Percentiles rank a stretch among this genome's conserved stretches.
phyloP scores from a whole-genome alignment of 1,139 yeast genomes.

The Lodderomyces orthopsilosis region DNA sequence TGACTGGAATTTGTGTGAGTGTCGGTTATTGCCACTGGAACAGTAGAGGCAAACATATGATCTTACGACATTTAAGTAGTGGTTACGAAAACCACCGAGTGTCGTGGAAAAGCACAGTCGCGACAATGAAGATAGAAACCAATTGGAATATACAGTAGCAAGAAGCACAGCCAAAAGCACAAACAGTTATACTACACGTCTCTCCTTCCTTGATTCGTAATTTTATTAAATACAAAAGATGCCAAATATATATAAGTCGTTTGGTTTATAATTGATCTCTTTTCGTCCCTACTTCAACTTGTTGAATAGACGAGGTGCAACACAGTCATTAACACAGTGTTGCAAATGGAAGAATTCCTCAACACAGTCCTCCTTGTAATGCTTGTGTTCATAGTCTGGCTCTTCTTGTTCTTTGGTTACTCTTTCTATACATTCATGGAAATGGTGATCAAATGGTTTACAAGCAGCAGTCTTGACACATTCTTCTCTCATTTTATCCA shows the following conservation, averaged over 20 bases:
- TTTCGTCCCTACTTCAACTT: constrained; percentile 63
- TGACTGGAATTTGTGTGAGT: neutral
- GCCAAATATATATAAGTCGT: neutral
- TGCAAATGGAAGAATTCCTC: constrained; percentile 97
- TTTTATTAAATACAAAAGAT: neutral
- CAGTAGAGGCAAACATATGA: neutral
- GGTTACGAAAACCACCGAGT: neutral
- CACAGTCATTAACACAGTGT: constrained; percentile 90
- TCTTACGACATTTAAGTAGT: constrained; percentile 1
- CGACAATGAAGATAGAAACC: neutral
- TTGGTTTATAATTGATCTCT: neutral
- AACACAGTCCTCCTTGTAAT: constrained; percentile 94
- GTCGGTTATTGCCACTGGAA: neutral
- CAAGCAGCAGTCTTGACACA: constrained; percentile 69
- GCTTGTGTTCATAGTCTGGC: constrained; percentile 72
- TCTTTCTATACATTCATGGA: constrained; percentile 92
- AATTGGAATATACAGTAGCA: too few species aligned
- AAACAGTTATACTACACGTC: too few species aligned
- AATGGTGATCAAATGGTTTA: constrained; percentile 79
- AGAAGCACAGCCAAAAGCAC: too few species aligned
- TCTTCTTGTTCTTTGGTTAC: constrained; percentile 85
- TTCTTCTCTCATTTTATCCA: constrained; percentile 64
- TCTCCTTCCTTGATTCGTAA: neutral
- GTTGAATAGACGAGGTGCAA: constrained; percentile 86
- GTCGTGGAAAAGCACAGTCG: neutral